phyloP scores from a whole-genome alignment of 495 filamentous ascomycete species.

The Aspergillus conjunctus region DNA sequence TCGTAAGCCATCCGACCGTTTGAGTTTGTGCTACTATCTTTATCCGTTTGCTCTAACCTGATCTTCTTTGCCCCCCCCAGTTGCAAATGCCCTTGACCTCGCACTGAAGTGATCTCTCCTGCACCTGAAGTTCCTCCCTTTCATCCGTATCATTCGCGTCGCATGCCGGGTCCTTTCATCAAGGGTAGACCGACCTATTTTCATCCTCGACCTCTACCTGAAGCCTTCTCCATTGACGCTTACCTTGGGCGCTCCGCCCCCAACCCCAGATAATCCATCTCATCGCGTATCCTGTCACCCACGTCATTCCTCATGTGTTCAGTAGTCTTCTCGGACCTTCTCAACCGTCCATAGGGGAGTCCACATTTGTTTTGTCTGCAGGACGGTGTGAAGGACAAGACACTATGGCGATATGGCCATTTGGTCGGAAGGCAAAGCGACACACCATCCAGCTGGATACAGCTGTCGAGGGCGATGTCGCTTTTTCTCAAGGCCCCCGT shows the following conservation, averaged over 20 bases:
- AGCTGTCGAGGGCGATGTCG: conserved; percentile 34
- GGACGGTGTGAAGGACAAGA: conserved; percentile 20
- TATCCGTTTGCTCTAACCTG: conserved; percentile 24
- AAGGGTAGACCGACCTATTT: not conserved
- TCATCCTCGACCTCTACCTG: not conserved
- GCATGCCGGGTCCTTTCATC: not conserved
- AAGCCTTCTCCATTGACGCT: not conserved
- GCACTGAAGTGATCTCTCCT: not conserved
- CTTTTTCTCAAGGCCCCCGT: conserved; percentile 33
- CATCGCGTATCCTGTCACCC: conserved; percentile 19
- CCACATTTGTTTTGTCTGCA: conserved; percentile 49
- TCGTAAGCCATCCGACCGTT: conserved; percentile 26
- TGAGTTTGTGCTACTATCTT: conserved; percentile 14
- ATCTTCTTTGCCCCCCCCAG: conserved; percentile 9
- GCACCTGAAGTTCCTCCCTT: not conserved
- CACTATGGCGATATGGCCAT: conserved; percentile 78
- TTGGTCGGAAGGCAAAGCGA: conserved; percentile 64
- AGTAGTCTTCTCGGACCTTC: conserved; percentile 25
- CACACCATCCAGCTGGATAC: conserved; percentile 49
- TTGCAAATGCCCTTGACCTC: not conserved
- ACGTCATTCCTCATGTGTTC: conserved; percentile 39
- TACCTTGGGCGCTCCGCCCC: conserved; percentile 16
- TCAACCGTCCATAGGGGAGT: conserved; percentile 26
- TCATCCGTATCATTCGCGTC: not conserved
- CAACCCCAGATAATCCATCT: conserved; percentile 11